A percentile compares a stretch with the other conserved stretches of the same genome.
These are phyloP conservation scores for Apiotrichum brassicae DNA, from an alignment of 1,284 basidiomycete genomes.

Conservation along the genomic window DNA sequence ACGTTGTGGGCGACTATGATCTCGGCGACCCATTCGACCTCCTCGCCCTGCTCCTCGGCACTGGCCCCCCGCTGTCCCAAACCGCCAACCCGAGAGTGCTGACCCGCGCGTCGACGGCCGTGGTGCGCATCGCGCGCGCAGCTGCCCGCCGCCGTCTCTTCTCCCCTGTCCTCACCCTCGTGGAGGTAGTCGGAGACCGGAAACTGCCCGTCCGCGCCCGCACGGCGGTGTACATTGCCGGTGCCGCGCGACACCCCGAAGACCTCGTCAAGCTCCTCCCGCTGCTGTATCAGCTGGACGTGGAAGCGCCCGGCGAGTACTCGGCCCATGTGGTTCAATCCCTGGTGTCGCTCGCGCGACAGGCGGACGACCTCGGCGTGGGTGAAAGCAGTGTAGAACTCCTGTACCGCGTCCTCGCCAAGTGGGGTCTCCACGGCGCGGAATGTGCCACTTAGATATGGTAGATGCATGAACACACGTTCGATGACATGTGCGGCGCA, in stretches of 20 bases:
- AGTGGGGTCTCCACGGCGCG: too few relatives aligned
- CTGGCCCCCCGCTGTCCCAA: background rate
- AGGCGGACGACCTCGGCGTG: background rate
- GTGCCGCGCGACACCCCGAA: conserved; percentile 5
- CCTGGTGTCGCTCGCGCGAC: background rate
- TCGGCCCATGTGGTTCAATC: background rate
- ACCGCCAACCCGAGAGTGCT: background rate
- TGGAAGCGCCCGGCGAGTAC: background rate
- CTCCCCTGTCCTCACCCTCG: background rate
- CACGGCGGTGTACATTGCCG: conserved; percentile 1
- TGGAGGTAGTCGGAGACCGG: background rate
- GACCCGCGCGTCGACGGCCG: background rate
- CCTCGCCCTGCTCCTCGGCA: background rate
- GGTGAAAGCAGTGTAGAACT: too few relatives aligned
- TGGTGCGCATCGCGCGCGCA: conserved; percentile 1
- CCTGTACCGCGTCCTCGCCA: too few relatives aligned
- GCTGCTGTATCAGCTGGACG: background rate
- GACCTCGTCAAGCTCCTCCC: conserved; percentile 3
- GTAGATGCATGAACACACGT: too few relatives aligned
- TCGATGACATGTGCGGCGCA: too few relatives aligned
- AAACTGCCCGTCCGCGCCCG: background rate
- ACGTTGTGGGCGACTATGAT: background rate
- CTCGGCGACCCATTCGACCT: background rate
- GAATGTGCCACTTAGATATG: too few relatives aligned
- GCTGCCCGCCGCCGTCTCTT: background rate